Conservation (phyloP, 1,284 basidiomycete genomes). For the Ustilago crameri region DNA sequence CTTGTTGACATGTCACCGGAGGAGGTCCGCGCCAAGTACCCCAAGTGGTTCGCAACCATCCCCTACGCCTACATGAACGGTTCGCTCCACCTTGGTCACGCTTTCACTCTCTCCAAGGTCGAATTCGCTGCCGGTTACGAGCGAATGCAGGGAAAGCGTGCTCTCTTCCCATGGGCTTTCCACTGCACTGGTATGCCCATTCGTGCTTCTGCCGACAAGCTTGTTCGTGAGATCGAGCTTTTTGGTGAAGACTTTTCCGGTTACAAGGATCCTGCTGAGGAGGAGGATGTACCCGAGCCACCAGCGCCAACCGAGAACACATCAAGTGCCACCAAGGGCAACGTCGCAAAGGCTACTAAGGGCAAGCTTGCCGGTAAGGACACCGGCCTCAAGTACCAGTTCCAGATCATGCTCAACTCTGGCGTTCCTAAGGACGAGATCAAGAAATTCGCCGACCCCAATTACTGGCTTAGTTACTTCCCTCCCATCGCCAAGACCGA, state of each 20-base stretch:
- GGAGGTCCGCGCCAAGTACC: conserved; percentile 75
- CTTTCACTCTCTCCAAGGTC: conserved; percentile 97
- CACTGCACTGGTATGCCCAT: conserved; percentile 99
- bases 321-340: conserved; percentile 54
- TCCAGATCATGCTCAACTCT: conserved; percentile 95
- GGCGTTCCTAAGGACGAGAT: conserved; percentile 85
- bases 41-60: conserved; percentile 97
- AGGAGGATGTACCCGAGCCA: conserved; percentile 69
- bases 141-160: conserved; percentile 92
- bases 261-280: conserved; percentile 71
- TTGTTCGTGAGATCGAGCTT: conserved; percentile 94
- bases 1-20: conserved; percentile 59
- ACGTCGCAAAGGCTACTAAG: conserved; percentile 83
- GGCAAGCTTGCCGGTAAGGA: conserved; percentile 94
- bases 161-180: conserved; percentile 91
- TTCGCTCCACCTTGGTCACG: conserved; percentile 94
- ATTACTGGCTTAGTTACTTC: conserved; percentile 93
- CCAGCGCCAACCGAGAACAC: conserved; percentile 47
- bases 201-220: conserved; percentile 97
- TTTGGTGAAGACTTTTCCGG: conserved; percentile 91
- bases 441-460: conserved; percentile 93
- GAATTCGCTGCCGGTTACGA: conserved; percentile 97
- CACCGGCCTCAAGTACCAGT: conserved; percentile 94
- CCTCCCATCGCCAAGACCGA: conserved; percentile 91
- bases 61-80: conserved; percentile 95